Evolutionary conservation across 2,329 filamentous ascomycete genomes (phyloP).

Genomic region (Periconia sp.): DNA sequence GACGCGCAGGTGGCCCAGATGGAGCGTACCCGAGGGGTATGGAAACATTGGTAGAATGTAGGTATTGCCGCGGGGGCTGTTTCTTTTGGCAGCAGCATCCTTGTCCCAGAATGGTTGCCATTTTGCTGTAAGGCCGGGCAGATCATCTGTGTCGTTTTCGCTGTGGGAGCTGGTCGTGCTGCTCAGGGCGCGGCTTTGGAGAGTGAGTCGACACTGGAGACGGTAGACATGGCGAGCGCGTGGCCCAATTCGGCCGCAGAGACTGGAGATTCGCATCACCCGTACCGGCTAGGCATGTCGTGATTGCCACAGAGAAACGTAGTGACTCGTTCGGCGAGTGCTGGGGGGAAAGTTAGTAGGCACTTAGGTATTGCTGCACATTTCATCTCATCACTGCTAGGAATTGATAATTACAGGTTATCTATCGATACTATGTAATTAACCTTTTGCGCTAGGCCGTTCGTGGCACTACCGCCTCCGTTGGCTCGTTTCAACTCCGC

Average conservation of each 20-base stretch:
- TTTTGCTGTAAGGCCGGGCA: conserved; percentile 42
- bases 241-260: conserved; percentile 26
- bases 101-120: conserved; percentile 56
- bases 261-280: conserved; percentile 33
- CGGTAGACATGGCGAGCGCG: conserved; percentile 15
- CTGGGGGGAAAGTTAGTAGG: background rate
- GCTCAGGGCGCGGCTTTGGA: conserved; percentile 1
- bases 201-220: background rate
- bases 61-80: conserved; percentile 41
- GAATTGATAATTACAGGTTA: too few species aligned
- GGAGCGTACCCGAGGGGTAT: conserved; percentile 83
- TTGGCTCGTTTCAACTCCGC: conserved; percentile 12
- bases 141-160: conserved; percentile 4
- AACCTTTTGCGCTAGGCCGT: too few species aligned
- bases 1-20: conserved; percentile 84
- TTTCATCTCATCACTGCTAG: too few species aligned
- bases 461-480: conserved; percentile 17
- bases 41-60: conserved; percentile 93
- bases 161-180: conserved; percentile 4
- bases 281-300: conserved; percentile 18
- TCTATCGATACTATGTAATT: too few species aligned
- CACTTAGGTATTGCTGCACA: too few species aligned
- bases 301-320: background rate
- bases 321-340: too few species aligned
- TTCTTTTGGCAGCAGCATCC: conserved; percentile 3